Conservation (phyloP, 768 basidiomycete species). For the Boletus sp. region DNA sequence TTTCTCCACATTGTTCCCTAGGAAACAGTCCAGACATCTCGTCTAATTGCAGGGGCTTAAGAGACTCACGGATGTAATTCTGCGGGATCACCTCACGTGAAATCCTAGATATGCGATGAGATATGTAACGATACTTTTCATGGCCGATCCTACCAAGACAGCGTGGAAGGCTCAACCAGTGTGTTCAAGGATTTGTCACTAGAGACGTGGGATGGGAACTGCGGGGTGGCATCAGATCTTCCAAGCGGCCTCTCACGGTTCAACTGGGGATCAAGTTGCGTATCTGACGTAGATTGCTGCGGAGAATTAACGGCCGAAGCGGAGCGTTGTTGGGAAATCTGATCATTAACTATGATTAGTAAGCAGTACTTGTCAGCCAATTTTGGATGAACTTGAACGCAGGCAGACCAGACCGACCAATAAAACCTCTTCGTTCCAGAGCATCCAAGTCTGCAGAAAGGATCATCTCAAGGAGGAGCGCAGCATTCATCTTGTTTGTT, state of each 20-base stretch:
- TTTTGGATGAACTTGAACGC: no score
- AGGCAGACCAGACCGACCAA: conserved; percentile 45
- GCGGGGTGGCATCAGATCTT: background rate
- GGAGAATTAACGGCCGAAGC: background rate
- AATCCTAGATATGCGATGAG: background rate
- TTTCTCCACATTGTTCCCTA: background rate
- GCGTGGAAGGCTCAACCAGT: background rate
- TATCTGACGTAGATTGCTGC: background rate
- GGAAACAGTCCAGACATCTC: background rate
- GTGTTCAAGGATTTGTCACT: background rate
- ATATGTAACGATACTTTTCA: background rate
- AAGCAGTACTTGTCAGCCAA: background rate
- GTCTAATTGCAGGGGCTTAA: background rate
- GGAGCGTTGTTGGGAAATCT: conserved; percentile 56
- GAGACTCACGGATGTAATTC: conserved; percentile 30
- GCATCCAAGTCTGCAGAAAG: conserved; percentile 80
- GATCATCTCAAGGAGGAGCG: conserved; percentile 84
- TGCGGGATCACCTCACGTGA: conserved; percentile 31
- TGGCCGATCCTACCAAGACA: background rate
- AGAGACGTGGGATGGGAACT: background rate
- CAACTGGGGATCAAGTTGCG: background rate
- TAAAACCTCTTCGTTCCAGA: conserved; percentile 75
- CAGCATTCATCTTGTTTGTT: conserved; percentile 73
- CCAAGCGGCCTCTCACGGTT: background rate
- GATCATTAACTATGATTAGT: conserved; percentile 65